Evolutionary conservation across 1,284 basidiomycete genomes (phyloP).

Genomic region (Grifola frondosa): DNA sequence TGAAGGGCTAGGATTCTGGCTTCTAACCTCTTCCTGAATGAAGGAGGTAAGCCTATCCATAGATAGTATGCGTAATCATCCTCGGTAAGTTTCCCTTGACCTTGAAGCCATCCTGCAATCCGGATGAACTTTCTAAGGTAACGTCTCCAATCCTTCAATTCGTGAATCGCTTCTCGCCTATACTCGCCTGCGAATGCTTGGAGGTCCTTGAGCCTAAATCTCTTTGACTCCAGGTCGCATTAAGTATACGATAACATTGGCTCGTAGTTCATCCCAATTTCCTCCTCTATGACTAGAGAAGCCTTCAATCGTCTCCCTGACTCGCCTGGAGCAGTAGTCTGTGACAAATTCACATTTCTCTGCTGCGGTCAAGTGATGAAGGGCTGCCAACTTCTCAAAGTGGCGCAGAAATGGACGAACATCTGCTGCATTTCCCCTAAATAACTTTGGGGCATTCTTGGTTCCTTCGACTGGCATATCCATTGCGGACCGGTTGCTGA

Average conservation of each 20-base stretch:
- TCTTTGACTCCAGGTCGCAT: conserved; percentile 5
- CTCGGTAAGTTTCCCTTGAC: not conserved
- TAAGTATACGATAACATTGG: conserved; percentile 3
- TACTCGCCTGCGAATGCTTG: not conserved
- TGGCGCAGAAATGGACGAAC: not conserved
- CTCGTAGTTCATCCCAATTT: conserved; percentile 1
- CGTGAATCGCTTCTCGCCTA: not conserved
- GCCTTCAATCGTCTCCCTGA: conserved; percentile 4
- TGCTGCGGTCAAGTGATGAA: not conserved
- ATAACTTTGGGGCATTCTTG: conserved; percentile 1
- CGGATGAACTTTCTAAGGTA: conserved; percentile 1
- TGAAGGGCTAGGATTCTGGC: not conserved
- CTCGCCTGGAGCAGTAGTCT: conserved; percentile 1
- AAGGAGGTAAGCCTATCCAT: conserved; percentile 1
- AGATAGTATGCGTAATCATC: conserved; percentile 1
- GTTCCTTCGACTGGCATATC: conserved; percentile 4
- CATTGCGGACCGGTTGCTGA: conserved; percentile 1
- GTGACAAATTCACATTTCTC: conserved; percentile 4
- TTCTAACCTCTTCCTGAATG: not conserved
- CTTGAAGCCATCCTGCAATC: conserved; percentile 2
- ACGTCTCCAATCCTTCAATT: conserved; percentile 1
- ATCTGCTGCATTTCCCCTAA: conserved; percentile 1
- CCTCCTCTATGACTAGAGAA: not conserved
- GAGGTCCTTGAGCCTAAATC: conserved; percentile 1
- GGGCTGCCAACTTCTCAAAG: conserved; percentile 3